Base-by-base conservation (phyloP, 495 filamentous ascomycete genomes). In the Penicillium silybi region DNA sequence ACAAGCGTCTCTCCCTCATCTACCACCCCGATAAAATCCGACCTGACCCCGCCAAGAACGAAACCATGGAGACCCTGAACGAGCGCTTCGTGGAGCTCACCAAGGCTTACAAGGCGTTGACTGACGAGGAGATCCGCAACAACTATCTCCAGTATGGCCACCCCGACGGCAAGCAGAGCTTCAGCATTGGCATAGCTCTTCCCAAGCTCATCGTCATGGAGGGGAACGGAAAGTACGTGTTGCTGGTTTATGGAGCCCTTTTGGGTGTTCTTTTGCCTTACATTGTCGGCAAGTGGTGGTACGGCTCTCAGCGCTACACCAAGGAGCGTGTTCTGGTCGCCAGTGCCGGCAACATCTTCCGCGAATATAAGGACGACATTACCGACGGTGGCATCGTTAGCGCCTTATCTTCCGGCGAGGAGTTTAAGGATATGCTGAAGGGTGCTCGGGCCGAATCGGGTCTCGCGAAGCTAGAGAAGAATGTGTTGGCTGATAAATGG, bases 231-330 rank as follows among this genome's bases (percentile, higher is more conserved):
- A 97, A 97, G 75, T 97, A 96, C 63, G 89, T 97, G 41, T 77
- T 98, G 51, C 70, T 96, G 57, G 77, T 97, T 41, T 98, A 98
- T 66, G 90, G 88, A 9, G 69, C 81, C 38, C 74, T 97, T 34
- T 81, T 98, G 32, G 95, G 92, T 44, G 88, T 97, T 26, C 71
- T 96, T 38, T 71, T 98, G 40, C 93, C 93, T 11, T 98, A 96
- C 63, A 77, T 95, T 43, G 95, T 97, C 34, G 93, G 93, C 22
- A 87, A 85, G 29, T 98, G 93, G 93, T 98, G 93, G 93, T 98
- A 97, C 66, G 93, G 93, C 46, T 95, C 90, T 6, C 90, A 96
- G 65, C 79, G 85, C 42, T 80, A 89, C 64, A 97, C 93, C 17
- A 93, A 89, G 69, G 93, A 98, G 71, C 86, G 86, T 55, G 87